Evolutionary conservation across 495 filamentous ascomycete species (phyloP).

Genomic region (Amniculicola lignicola): DNA sequence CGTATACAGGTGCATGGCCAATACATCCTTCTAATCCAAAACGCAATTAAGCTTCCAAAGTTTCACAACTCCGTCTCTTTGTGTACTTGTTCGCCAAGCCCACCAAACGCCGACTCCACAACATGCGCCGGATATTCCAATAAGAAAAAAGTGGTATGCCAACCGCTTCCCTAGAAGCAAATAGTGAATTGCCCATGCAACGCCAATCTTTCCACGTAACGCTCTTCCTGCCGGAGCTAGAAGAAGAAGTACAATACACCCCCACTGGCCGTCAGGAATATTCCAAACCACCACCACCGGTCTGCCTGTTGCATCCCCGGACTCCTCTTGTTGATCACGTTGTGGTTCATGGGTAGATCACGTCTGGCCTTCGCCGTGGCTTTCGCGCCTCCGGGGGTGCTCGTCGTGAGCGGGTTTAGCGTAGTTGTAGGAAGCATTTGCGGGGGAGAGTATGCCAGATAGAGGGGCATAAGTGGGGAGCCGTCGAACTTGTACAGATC

Average conservation of each 20-base stretch:
- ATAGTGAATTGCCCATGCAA: too few species aligned
- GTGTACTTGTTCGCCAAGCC: too few species aligned
- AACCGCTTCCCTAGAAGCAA: too few species aligned
- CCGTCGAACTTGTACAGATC: constrained; percentile 66
- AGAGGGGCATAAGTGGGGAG: constrained; percentile 69
- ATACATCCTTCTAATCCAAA: too few species aligned
- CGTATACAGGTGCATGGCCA: too few species aligned
- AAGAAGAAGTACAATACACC: constrained; percentile 51
- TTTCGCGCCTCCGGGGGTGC: constrained; percentile 41
- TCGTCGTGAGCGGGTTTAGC: constrained; percentile 55
- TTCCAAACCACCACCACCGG: constrained; percentile 67
- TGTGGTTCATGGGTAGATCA: constrained; percentile 46
- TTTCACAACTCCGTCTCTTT: too few species aligned
- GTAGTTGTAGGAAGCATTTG: constrained; percentile 73
- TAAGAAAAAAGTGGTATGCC: too few species aligned
- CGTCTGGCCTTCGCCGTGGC: constrained; percentile 43
- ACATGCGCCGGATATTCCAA: too few species aligned
- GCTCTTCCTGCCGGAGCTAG: too few species aligned
- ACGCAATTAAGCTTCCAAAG: too few species aligned
- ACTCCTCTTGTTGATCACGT: constrained; percentile 42
- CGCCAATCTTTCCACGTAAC: too few species aligned
- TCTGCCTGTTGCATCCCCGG: constrained; percentile 55
- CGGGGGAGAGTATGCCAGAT: constrained; percentile 64
- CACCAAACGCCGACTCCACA: too few species aligned
- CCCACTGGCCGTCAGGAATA: constrained; percentile 64